phyloP scores from a whole-genome alignment of 352 stramenopile species.

The Pythium volutum region DNA sequence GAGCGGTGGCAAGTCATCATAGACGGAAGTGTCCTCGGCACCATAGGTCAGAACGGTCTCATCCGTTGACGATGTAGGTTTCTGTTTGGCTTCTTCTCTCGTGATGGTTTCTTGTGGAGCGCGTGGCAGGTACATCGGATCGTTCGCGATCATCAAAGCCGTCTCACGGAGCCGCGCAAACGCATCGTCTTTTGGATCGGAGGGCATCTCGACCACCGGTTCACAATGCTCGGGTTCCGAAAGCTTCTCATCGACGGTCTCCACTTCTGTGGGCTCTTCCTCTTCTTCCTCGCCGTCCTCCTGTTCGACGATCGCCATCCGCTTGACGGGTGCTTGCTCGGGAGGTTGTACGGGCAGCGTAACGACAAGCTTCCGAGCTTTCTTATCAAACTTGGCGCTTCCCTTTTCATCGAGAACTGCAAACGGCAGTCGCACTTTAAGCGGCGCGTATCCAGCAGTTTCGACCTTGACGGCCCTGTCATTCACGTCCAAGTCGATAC shows the following conservation, averaged over 20 bases:
- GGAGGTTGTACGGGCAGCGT: slow-evolving; percentile 77
- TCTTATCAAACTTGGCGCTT: slow-evolving; percentile 83
- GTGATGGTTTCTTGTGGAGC: not conserved
- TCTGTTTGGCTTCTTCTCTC: not conserved
- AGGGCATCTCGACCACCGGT: not conserved
- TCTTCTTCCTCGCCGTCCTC: slow-evolving; percentile 25
- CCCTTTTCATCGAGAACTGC: slow-evolving; percentile 75
- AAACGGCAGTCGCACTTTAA: slow-evolving; percentile 69
- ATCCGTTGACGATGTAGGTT: not conserved
- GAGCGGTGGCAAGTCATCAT: slow-evolving; percentile 49
- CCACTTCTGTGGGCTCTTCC: slow-evolving; percentile 8
- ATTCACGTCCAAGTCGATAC: slow-evolving; percentile 70
- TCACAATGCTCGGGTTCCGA: not conserved
- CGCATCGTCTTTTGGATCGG: slow-evolving; percentile 29
- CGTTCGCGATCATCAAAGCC: slow-evolving; percentile 63
- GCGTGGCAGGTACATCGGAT: slow-evolving; percentile 42
- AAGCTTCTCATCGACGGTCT: not conserved
- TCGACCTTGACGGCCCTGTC: slow-evolving; percentile 40
- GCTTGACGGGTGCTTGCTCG: slow-evolving; percentile 21
- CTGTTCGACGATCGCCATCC: slow-evolving; percentile 41
- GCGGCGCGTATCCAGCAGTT: slow-evolving; percentile 40
- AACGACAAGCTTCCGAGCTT: slow-evolving; percentile 60
- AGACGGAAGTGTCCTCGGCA: slow-evolving; percentile 15
- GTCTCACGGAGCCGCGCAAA: slow-evolving; percentile 63
- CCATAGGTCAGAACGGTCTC: slow-evolving; percentile 9